Base-by-base conservation (phyloP, 495 filamentous ascomycete genomes). In the Clavariopsis aquatica region DNA sequence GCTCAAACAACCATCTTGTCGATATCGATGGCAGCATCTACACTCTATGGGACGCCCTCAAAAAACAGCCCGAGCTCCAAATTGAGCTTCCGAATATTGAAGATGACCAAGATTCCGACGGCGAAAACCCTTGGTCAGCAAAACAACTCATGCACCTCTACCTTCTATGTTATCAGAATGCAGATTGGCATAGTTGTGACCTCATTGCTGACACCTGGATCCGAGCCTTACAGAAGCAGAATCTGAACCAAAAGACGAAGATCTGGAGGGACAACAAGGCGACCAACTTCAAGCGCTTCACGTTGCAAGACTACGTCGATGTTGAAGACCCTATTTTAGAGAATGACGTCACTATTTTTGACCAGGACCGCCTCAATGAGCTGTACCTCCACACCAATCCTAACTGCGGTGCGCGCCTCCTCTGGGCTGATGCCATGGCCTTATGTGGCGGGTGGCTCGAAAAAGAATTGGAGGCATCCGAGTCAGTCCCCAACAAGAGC, bases 171-270 rank as follows among this genome's bases (percentile, higher is more conserved):
- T 62, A 62, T 52, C 26, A 26, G 20, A 19, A 38, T 0, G n/a
- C 23, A 1, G n/a, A 57, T 10, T 57, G 22, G 15, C 38, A 62
- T 58, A 52, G 31, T 20, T 62, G 57, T 24, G 64, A 67, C 58
- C 64, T 67, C 38, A 52, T 67, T 28, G 27, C 46, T 27, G 64
- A 67, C 29, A 62, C 45, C 31, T 67, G 64, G 64, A 67, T 67
- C 52, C 64, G 57, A 12, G 58, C 57, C 51, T 57, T 62, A 51
- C 64, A 62, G 10, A 15, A 20, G 20, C 17, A 23, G 2, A 31
- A 66, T 19, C n/a, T 19, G 9, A 49, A 41, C 3, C 41, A 31
- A 29, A 23, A 43, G 34, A 55, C 34, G 15, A 34, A 12, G 1
- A 26, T 23, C 10, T 47, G 36, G 19, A 1, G 13, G 28, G 26